Conservation (phyloP, 2,329 filamentous ascomycete genomes). For the Colletotrichum endophyticum region DNA sequence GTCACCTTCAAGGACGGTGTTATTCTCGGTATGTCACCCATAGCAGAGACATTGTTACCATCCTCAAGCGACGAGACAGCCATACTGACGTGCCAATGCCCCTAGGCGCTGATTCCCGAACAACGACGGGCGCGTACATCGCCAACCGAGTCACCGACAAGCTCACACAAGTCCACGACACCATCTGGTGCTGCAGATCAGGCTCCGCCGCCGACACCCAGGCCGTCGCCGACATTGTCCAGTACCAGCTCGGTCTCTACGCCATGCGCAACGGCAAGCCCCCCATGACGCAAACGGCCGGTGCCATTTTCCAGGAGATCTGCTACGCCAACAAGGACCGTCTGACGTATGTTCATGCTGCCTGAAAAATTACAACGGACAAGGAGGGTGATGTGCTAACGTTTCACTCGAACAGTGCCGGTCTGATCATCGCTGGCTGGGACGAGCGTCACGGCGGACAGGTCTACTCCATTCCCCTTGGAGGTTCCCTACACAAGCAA, state of each 20-base stretch:
- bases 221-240: slow-evolving; percentile 96
- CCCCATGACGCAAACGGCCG: slow-evolving; percentile 93
- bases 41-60: neutral
- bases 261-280: slow-evolving; percentile 87
- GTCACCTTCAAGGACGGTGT: slow-evolving; percentile 99
- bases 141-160: slow-evolving; percentile 99
- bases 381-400: neutral
- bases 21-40: slow-evolving; percentile 72
- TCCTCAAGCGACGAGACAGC: neutral
- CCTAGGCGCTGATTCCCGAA: slow-evolving; percentile 89
- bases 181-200: slow-evolving; percentile 99
- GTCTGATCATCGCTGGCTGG: slow-evolving; percentile 98
- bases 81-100: neutral
- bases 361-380: neutral
- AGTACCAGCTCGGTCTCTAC: slow-evolving; percentile 94
- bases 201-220: slow-evolving; percentile 98
- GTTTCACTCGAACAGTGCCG: slow-evolving; percentile 60
- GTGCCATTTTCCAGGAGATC: slow-evolving; percentile 95
- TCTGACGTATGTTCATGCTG: slow-evolving; percentile 68
- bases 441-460: slow-evolving; percentile 94
- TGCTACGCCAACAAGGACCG: slow-evolving; percentile 98
- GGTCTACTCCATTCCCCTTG: slow-evolving; percentile 96
- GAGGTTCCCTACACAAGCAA: slow-evolving; percentile 97
- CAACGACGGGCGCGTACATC: slow-evolving; percentile 97
- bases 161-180: slow-evolving; percentile 97